Evolutionary conservation across 148 eudicot genomes (phyloP).

Genomic region (Arctostaphylos glauca): DNA sequence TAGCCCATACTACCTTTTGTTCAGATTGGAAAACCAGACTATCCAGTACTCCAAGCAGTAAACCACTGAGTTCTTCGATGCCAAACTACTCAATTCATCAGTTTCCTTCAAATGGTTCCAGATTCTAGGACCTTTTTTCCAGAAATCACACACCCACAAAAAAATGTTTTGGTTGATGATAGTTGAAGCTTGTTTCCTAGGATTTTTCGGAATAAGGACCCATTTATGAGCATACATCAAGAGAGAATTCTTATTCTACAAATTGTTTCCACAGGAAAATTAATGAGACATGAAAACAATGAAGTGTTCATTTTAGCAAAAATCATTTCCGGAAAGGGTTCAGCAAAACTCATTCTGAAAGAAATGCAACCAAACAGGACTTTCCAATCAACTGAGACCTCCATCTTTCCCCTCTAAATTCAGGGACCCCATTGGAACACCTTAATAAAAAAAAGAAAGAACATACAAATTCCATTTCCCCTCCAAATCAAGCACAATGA

Average conservation of each 20-base stretch:
- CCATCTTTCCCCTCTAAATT: not conserved
- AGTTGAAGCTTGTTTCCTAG: not conserved
- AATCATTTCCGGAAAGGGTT: not conserved
- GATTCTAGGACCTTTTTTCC: not conserved
- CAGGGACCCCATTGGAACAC: not conserved
- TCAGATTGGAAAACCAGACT: not conserved
- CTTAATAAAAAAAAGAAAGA: not conserved
- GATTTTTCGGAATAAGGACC: not conserved
- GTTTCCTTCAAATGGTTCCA: not conserved
- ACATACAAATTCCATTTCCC: not conserved
- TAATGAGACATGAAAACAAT: not conserved
- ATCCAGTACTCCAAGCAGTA: not conserved
- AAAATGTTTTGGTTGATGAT: not conserved
- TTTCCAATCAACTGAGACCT: not conserved
- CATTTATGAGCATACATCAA: not conserved
- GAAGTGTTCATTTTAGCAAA: not conserved
- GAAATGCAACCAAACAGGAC: not conserved
- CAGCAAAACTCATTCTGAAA: not conserved
- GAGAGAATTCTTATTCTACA: not conserved
- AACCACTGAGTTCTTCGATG: not conserved
- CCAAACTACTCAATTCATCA: not conserved
- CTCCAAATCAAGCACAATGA: not conserved
- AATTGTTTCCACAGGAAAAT: not conserved
- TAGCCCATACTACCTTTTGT: not conserved
- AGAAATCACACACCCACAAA: not conserved